Evolutionary conservation across 345 rosid species (phyloP).

Genomic region (Eutrema yunnanense): DNA sequence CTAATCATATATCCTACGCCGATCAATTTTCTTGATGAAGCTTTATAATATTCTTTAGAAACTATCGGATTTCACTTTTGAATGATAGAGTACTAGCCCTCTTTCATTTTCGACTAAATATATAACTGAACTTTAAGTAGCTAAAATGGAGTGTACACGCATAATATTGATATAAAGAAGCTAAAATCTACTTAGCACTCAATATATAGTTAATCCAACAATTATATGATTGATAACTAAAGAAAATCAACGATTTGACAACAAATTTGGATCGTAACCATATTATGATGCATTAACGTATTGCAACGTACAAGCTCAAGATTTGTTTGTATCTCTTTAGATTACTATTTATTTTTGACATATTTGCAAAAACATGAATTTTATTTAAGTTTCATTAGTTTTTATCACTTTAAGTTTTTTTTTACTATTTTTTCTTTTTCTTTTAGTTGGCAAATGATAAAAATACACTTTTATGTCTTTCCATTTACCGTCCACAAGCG

Average conservation of each 20-base stretch:
- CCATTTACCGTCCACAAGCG: too few species aligned
- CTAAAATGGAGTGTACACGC: neutral
- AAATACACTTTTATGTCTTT: too few species aligned
- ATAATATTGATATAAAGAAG: conserved; percentile 1
- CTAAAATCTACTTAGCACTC: neutral
- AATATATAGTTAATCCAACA: neutral
- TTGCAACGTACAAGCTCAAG: neutral
- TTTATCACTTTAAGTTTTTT: too few species aligned
- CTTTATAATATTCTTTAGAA: neutral
- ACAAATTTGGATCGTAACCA: neutral
- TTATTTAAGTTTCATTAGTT: too few species aligned
- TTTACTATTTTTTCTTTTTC: too few species aligned
- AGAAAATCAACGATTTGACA: neutral
- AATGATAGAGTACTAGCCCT: neutral
- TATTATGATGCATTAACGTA: neutral
- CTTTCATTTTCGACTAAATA: neutral
- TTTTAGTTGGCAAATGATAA: too few species aligned
- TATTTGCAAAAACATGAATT: too few species aligned
- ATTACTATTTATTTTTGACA: neutral
- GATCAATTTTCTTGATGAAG: neutral
- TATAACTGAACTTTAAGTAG: neutral
- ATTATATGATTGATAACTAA: neutral
- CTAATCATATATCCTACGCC: neutral
- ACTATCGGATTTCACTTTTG: conserved; percentile 6
- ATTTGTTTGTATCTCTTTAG: too few species aligned